phyloP scores from a whole-genome alignment of 768 basidiomycete genomes.

The Auricularia heimuer region DNA sequence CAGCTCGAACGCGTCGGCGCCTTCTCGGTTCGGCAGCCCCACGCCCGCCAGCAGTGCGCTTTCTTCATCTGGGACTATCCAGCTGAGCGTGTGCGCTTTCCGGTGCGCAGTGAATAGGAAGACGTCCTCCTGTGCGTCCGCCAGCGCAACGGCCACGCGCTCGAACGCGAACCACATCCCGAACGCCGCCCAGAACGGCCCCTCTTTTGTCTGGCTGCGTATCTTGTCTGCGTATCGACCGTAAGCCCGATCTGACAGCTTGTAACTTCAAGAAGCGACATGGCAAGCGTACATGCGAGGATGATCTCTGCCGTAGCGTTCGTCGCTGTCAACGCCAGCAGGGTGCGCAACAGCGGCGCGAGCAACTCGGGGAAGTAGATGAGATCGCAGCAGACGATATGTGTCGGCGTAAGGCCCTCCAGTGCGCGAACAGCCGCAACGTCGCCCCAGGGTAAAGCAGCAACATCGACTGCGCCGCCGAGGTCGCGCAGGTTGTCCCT shows the following conservation, averaged over 20 bases:
- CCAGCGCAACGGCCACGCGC: conserved; percentile 37
- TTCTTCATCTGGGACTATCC: conserved; percentile 45
- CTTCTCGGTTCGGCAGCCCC: conserved; percentile 19
- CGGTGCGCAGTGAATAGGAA: conserved; percentile 59
- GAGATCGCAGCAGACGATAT: conserved; percentile 77
- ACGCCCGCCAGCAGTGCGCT: conserved; percentile 46
- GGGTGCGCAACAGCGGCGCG: conserved; percentile 62
- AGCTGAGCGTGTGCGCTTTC: conserved; percentile 44
- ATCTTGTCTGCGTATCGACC: conserved; percentile 37
- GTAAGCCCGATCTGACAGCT: background rate
- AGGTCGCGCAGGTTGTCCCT: conserved; percentile 24
- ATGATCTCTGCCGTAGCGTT: conserved; percentile 32
- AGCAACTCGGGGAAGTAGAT: conserved; percentile 83
- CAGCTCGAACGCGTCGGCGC: background rate
- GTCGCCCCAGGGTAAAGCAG: conserved; percentile 8
- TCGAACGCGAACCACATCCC: conserved; percentile 66
- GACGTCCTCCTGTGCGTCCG: conserved; percentile 15
- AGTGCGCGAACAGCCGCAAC: background rate
- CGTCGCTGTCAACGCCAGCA: conserved; percentile 51
- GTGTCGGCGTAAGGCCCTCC: conserved; percentile 23
- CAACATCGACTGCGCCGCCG: background rate
- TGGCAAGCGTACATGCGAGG: conserved; percentile 41
- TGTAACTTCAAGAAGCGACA: background rate
- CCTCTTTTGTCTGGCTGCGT: conserved; percentile 62
- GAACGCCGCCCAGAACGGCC: conserved; percentile 69